These are phyloP conservation scores for Gracilaria domingensis DNA, from an alignment of 23 red algal species.

Conservation along the genomic window DNA sequence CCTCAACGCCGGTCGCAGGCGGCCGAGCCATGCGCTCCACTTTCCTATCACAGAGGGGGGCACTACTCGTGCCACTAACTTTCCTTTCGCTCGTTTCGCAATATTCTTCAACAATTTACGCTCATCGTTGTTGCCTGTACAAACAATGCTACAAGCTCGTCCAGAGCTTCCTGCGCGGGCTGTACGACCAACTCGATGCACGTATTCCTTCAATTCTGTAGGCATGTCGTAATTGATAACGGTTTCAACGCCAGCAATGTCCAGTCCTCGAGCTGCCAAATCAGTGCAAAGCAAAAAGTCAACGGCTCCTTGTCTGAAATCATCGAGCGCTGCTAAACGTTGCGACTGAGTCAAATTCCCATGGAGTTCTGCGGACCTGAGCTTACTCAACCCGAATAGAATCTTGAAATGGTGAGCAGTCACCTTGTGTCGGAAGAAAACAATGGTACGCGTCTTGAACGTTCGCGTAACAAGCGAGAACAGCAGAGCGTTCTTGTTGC, in stretches of 20 bases:
- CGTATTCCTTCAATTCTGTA: slow-evolving; percentile 81
- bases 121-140: slow-evolving; percentile 57
- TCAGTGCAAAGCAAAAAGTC: slow-evolving; percentile 98
- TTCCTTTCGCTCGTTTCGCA: slow-evolving; percentile 67
- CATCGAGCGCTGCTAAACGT: slow-evolving; percentile 79
- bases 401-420: slow-evolving; percentile 86
- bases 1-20: slow-evolving; percentile 39
- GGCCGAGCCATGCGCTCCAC: slow-evolving; percentile 66
- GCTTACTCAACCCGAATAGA: slow-evolving; percentile 84
- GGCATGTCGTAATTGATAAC: slow-evolving; percentile 97
- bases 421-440: slow-evolving; percentile 93
- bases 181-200: slow-evolving; percentile 95
- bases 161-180: slow-evolving; percentile 87
- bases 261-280: slow-evolving; percentile 93
- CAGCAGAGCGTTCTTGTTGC: slow-evolving; percentile 71
- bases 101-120: slow-evolving; percentile 86
- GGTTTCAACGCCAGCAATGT: slow-evolving; percentile 85
- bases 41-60: slow-evolving; percentile 60
- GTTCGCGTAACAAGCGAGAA: slow-evolving; percentile 78
- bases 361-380: slow-evolving; percentile 85
- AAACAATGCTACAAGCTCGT: slow-evolving; percentile 82
- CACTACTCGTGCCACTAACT: slow-evolving; percentile 72
- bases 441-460: slow-evolving; percentile 77
- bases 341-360: slow-evolving; percentile 89
- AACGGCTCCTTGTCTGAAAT: slow-evolving; percentile 71